Evolutionary conservation across 1,284 basidiomycete genomes (phyloP).

Genomic region (Rhodofomes roseus): DNA sequence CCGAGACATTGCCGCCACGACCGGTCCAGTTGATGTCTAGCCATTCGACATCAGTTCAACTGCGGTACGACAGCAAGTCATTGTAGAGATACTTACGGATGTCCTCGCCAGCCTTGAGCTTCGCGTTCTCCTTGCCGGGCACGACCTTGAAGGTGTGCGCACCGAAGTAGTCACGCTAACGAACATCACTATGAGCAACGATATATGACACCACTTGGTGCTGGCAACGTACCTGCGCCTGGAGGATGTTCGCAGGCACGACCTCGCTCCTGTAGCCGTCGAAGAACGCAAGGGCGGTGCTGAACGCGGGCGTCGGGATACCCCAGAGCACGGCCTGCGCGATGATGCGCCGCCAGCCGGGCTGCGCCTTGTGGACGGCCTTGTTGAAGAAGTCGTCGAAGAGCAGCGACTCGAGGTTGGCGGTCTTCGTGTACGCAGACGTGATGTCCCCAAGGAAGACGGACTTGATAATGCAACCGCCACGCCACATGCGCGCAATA

Average conservation of each 20-base stretch:
- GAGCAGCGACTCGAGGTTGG: conserved; percentile 87
- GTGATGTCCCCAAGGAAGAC: conserved; percentile 97
- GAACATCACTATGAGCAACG: conserved; percentile 25
- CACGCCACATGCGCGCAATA: conserved; percentile 99
- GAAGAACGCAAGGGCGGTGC: conserved; percentile 97
- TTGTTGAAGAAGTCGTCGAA: conserved; percentile 99
- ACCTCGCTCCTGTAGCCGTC: conserved; percentile 95
- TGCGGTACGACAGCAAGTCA: conserved; percentile 3
- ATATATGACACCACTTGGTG: background rate
- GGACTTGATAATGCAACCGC: conserved; percentile 99
- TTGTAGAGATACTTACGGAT: conserved; percentile 61
- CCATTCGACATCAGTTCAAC: conserved; percentile 8
- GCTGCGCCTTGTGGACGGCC: conserved; percentile 92
- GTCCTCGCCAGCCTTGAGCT: conserved; percentile 78
- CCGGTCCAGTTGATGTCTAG: conserved; percentile 90
- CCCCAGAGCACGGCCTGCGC: conserved; percentile 98
- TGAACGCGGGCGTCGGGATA: conserved; percentile 94
- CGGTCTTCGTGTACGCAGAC: conserved; percentile 86
- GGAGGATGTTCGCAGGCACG: conserved; percentile 92
- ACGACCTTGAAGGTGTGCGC: conserved; percentile 94
- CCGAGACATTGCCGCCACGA: conserved; percentile 90
- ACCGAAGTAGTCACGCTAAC: conserved; percentile 87
- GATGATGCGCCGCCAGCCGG: conserved; percentile 96
- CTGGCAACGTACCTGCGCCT: conserved; percentile 69
- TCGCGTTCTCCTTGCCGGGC: conserved; percentile 84